phyloP scores from a whole-genome alignment of 2,329 filamentous ascomycete species.

The Huntiella decipiens region DNA sequence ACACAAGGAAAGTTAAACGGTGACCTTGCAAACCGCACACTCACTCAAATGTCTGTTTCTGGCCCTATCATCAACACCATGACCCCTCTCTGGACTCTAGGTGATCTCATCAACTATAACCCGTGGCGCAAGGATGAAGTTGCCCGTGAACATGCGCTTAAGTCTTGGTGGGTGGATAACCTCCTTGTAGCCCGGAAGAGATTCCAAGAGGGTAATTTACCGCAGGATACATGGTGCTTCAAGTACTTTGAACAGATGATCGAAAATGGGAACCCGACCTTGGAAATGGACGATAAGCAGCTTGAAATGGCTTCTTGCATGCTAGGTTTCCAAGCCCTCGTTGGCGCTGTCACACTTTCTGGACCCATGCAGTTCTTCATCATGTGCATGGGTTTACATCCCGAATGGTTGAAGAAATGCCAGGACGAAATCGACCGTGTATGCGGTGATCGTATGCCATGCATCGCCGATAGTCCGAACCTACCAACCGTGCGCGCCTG shows the following conservation, averaged over 20 bases:
- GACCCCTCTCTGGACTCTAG: constrained; percentile 28
- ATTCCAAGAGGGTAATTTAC: constrained; percentile 23
- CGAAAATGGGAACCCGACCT: constrained; percentile 20
- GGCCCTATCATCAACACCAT: constrained; percentile 31
- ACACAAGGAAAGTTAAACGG: constrained; percentile 26
- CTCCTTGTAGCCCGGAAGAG: constrained; percentile 24
- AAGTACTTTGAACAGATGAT: constrained; percentile 28
- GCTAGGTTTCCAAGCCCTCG: constrained; percentile 31
- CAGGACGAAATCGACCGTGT: constrained; percentile 39
- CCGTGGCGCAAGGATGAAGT: constrained; percentile 29
- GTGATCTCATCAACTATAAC: constrained; percentile 22
- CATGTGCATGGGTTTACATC: constrained; percentile 33
- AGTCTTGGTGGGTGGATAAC: constrained; percentile 27
- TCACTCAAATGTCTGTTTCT: constrained; percentile 32
- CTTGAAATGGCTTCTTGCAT: constrained; percentile 30
- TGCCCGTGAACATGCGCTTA: constrained; percentile 24
- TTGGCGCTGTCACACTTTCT: constrained; percentile 30
- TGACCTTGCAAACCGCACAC: constrained; percentile 26
- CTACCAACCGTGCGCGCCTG: constrained; percentile 35
- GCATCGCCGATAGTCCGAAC: constrained; percentile 27
- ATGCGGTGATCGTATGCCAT: constrained; percentile 33
- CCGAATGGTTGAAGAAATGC: constrained; percentile 31
- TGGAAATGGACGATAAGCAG: constrained; percentile 24
- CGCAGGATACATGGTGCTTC: constrained; percentile 27
- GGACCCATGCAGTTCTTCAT: constrained; percentile 32